Evolutionary conservation across 129 eudicot genomes (phyloP).

Genomic region (Saposhnikovia divaricata): DNA sequence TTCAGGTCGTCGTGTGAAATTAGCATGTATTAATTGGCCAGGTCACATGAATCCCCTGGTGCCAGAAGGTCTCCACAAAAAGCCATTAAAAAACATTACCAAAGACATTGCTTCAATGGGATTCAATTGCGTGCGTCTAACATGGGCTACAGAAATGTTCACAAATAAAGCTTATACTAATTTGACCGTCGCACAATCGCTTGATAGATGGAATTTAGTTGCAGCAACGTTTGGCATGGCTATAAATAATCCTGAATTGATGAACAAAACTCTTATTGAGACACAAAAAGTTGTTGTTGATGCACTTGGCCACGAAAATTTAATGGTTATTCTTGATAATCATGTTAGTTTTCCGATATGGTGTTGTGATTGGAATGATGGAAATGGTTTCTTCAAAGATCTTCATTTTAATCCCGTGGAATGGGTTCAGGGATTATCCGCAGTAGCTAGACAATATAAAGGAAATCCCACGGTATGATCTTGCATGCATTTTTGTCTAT

Average conservation of each 20-base stretch:
- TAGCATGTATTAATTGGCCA: conserved; percentile 32
- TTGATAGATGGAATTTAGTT: conserved; percentile 7
- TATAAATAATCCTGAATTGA: conserved; percentile 17
- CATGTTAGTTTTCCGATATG: conserved; percentile 35
- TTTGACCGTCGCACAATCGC: conserved; percentile 19
- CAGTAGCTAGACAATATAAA: conserved; percentile 22
- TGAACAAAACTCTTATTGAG: conserved; percentile 15
- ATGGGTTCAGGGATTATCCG: conserved; percentile 27
- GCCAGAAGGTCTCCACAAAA: conserved; percentile 33
- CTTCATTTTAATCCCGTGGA: conserved; percentile 20
- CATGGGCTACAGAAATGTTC: conserved; percentile 38
- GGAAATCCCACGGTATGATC: conserved; percentile 20
- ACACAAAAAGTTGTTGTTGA: conserved; percentile 27
- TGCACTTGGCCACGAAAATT: conserved; percentile 20
- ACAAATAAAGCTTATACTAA: conserved; percentile 14
- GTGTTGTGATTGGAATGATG: conserved; percentile 35
- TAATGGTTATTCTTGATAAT: conserved; percentile 40
- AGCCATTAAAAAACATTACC: conserved; percentile 20
- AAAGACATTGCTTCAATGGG: conserved; percentile 14
- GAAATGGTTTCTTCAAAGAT: conserved; percentile 43
- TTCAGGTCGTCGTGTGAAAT: conserved; percentile 27
- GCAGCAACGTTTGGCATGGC: conserved; percentile 21
- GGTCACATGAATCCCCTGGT: conserved; percentile 28
- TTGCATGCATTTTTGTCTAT: background rate
- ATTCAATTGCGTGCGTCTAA: conserved; percentile 36